Base-by-base conservation (phyloP, 768 basidiomycete species). In the Collybia mongolica region DNA sequence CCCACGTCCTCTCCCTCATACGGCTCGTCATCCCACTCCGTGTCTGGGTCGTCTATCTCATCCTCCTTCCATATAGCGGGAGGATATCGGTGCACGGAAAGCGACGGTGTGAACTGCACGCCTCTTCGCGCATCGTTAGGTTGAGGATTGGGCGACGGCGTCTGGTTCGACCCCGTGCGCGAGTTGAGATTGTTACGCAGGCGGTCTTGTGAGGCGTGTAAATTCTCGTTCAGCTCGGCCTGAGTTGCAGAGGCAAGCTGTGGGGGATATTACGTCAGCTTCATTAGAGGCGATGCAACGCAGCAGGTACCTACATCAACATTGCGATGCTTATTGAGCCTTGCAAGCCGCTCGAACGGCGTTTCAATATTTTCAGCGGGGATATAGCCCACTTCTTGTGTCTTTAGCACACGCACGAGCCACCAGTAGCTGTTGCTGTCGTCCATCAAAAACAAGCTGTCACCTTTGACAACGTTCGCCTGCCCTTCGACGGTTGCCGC, bases 371-470 rank as follows among this genome's bases (percentile, higher is more conserved):
- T 98, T 72, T 99, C 97, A 0, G 97, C 97, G 15, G 97, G 97
- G 44, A 99, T 98, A 67, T 99, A 99, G 0, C 97, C 97, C 14
- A 99, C 93, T 61, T 97, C 94, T 68, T 98, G 94, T 6, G 96
- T 98, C 73, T 98, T 98, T 55, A 99, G 84, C 7, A 99, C 97
- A 41, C 94, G 84, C 6, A 99, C 96, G 44, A 98, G 89, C 97
- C 97, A 98, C 97, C 97, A 98, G 72, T 99, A 99, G 69, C 91
- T 93, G 69, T 99, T 98, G 50, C 88, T 93, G 67, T 99, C 97
- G 72, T 99, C 97, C 82, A 98, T 93, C 39, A 99, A 76, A 64
- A 93, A 87, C 40, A 99, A 79, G 54, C 90, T 91, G 76, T 99
- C 96, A 20, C 97, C 97, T 70, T 98, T 98, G 68, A 97, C 92